Evolutionary conservation across 306 rosid species (phyloP).

Genomic region (Lathyrus sativus): DNA sequence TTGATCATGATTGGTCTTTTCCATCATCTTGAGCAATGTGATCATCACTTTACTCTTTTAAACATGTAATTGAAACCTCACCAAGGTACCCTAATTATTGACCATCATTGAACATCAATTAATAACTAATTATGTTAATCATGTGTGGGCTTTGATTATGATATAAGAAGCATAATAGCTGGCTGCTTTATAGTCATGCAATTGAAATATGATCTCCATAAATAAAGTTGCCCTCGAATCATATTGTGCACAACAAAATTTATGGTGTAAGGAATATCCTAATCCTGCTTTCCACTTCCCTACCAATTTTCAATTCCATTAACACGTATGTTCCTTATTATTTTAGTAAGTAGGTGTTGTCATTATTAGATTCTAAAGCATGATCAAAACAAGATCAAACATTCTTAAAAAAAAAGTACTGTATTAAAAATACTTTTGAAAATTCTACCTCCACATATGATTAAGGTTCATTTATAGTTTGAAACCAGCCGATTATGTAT

Average conservation of each 20-base stretch:
- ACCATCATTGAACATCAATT: slow-evolving; percentile 31
- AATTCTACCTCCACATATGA: background rate
- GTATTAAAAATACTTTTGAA: background rate
- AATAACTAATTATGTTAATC: slow-evolving; percentile 31
- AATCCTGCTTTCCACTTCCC: slow-evolving; percentile 44
- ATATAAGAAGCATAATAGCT: slow-evolving; percentile 34
- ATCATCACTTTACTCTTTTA: slow-evolving; percentile 39
- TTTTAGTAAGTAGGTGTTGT: slow-evolving; percentile 26
- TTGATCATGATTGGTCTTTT: slow-evolving; percentile 21
- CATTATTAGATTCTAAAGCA: slow-evolving; percentile 49
- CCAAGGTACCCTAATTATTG: slow-evolving; percentile 42
- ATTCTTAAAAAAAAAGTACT: background rate
- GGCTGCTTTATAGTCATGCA: slow-evolving; percentile 43
- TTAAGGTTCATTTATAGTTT: background rate
- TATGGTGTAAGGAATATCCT: slow-evolving; percentile 52
- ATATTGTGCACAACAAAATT: slow-evolving; percentile 38
- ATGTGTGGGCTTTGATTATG: slow-evolving; percentile 41
- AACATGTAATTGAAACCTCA: slow-evolving; percentile 46
- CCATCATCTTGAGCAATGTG: slow-evolving; percentile 35
- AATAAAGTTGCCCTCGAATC: slow-evolving; percentile 41
- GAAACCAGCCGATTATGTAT: background rate
- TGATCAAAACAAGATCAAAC: background rate
- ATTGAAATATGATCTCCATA: slow-evolving; percentile 37
- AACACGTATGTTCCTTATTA: slow-evolving; percentile 28
- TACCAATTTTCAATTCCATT: slow-evolving; percentile 36